Evolutionary conservation across 2,329 filamentous ascomycete genomes (phyloP).

Genomic region (Annulohypoxylon truncatum): DNA sequence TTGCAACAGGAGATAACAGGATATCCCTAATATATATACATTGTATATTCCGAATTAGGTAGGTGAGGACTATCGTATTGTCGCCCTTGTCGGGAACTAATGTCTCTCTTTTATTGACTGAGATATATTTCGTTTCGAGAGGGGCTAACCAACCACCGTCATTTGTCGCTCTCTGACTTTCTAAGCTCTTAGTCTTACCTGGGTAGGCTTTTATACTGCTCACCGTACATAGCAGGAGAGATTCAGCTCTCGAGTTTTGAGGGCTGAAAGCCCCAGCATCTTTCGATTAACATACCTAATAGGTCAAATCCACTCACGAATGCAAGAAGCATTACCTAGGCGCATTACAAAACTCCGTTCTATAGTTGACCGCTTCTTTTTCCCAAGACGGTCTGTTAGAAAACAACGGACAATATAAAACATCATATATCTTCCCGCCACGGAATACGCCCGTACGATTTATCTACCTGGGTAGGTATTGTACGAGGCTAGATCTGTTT

Average conservation of each 20-base stretch:
- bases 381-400: slow-evolving; percentile 5
- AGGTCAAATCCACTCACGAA: slow-evolving; percentile 26
- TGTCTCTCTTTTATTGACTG: slow-evolving; percentile 2
- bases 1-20: too few relatives aligned
- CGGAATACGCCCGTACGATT: not conserved
- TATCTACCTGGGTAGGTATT: not conserved
- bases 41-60: slow-evolving; percentile 1
- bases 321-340: slow-evolving; percentile 14
- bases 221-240: not conserved
- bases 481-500: slow-evolving; percentile 34
- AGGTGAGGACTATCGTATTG: slow-evolving; percentile 7
- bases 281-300: slow-evolving; percentile 15
- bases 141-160: slow-evolving; percentile 28
- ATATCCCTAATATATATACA: not conserved
- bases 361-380: slow-evolving; percentile 37
- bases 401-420: slow-evolving; percentile 22
- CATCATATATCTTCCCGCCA: slow-evolving; percentile 11
- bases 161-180: slow-evolving; percentile 14
- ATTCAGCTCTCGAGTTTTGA: slow-evolving; percentile 12
- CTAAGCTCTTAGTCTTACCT: slow-evolving; percentile 4
- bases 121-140: slow-evolving; percentile 11
- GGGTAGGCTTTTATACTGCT: not conserved
- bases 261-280: not conserved
- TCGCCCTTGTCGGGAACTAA: slow-evolving; percentile 6
- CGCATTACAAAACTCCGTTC: slow-evolving; percentile 10